phyloP scores from a whole-genome alignment of 169 alveolate species.

The Besnoitia besnoiti region DNA sequence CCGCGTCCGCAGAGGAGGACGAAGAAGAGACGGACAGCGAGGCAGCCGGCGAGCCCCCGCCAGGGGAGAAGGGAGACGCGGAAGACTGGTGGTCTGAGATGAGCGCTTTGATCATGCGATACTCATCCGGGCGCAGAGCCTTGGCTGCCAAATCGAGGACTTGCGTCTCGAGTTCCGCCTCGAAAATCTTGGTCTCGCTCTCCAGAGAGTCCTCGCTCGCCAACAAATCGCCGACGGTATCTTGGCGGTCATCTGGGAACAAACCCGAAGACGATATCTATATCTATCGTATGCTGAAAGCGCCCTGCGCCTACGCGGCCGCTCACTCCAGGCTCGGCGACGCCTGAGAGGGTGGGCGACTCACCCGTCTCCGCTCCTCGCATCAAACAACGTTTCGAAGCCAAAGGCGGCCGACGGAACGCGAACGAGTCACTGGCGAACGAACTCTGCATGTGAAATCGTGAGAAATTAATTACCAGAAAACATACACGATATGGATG shows the following conservation, averaged over 20 bases:
- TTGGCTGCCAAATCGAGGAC: conserved; percentile 36
- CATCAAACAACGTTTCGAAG: no score
- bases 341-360: no score
- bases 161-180: conserved; percentile 10
- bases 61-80: background rate
- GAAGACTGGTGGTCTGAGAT: background rate
- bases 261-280: no score
- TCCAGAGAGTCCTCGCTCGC: conserved; percentile 21
- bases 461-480: no score
- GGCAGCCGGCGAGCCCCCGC: conserved; percentile 27
- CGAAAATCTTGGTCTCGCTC: conserved; percentile 32
- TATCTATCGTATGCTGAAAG: no score
- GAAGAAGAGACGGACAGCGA: background rate
- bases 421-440: no score
- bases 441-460: no score
- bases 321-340: no score
- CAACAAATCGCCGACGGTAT: conserved; percentile 45
- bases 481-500: no score
- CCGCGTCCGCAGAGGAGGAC: background rate
- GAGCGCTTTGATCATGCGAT: conserved; percentile 18
- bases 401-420: no score
- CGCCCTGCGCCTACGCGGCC: no score
- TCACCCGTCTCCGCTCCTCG: no score
- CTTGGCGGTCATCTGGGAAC: conserved; percentile 35
- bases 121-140: conserved; percentile 27